Conservation (phyloP, 2,329 filamentous ascomycete species). For the Fusarium tjaetaba region DNA sequence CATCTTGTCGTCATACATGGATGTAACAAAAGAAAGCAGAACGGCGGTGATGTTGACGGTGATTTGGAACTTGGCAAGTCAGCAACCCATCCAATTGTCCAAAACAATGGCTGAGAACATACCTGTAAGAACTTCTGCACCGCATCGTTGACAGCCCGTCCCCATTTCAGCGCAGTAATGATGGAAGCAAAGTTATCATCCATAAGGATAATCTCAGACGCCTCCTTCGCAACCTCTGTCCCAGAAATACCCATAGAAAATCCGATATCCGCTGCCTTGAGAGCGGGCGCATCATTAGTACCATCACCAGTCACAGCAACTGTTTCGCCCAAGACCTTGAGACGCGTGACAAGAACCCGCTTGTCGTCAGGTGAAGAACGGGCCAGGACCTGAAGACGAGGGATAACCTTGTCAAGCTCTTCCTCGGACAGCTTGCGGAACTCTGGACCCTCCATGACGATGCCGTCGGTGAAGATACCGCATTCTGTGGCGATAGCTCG, state of each 20-base stretch:
- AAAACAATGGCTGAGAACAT: neutral
- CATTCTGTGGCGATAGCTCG: constrained; percentile 82
- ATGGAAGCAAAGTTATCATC: constrained; percentile 89
- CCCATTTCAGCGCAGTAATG: constrained; percentile 84
- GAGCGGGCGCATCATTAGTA: constrained; percentile 83
- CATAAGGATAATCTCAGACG: constrained; percentile 86
- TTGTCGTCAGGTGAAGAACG: constrained; percentile 82
- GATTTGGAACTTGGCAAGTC: constrained; percentile 67
- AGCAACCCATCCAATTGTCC: too few relatives aligned
- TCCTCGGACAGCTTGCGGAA: constrained; percentile 76
- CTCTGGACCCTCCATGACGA: constrained; percentile 81
- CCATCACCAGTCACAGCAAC: constrained; percentile 87
- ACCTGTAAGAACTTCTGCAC: constrained; percentile 77
- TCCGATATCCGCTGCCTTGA: constrained; percentile 83
- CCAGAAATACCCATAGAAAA: constrained; percentile 89
- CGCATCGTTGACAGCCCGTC: constrained; percentile 78
- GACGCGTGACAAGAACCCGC: constrained; percentile 73
- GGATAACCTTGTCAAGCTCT: constrained; percentile 74
- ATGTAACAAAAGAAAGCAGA: constrained; percentile 85
- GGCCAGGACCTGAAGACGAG: constrained; percentile 75
- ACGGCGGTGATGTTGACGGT: constrained; percentile 95
- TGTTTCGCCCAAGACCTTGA: constrained; percentile 78
- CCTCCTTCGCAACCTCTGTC: constrained; percentile 86
- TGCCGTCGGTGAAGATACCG: constrained; percentile 75
- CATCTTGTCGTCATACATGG: constrained; percentile 76